Evolutionary conservation across 2,329 filamentous ascomycete species (phyloP), one percentile per base, ranked within the genome.

Genomic region (Botrytis fabae): DNA sequence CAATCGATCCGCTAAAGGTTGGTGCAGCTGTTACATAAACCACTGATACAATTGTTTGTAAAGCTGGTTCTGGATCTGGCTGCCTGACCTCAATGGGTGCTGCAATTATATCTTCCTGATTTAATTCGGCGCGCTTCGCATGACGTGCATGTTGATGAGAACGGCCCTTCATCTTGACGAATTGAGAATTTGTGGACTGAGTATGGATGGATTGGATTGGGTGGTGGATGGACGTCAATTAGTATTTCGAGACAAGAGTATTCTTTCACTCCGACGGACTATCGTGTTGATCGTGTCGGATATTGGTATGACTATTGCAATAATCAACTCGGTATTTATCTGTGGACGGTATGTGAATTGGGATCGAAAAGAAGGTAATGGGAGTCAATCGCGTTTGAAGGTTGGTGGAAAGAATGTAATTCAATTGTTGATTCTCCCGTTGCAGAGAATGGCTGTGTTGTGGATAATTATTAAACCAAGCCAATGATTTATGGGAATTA

Each of bases 1-100:
- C 85, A 74, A 87, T 81, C 2, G 82, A 82, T 40, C 86, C 87
- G 25, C 82, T 80, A 75, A 88, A 89, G 57, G 87, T 88, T 71
- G 85, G 82, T 35, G 83, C 77, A 44, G 85, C 82, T 0, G 87
- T 89, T 63, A 87, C 83, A 79, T 88, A 86, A 60, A 89, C 83
- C 59, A 86, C 80, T 0, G 81, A 81, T 18, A 84, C 79, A 66
- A 83, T 77, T 4, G 82, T 84, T 28, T 77, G 70, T 16, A 51
- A n/a, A 54, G 64, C 46, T 69, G 64, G 64, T 5, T 60, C 71
- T 68, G 71, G 70, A n/a, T 51, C 46, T 10, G 63, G 42, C 28
- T 74, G 28, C n/a, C 66, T 48, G 48, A 71, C n/a, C 35, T 57
- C 74, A 25, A 74, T 42, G 25, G 75, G 72, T 59, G 74, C 73